Evolutionary conservation across 148 eudicot species (phyloP).

Genomic region (Rhododendron vialii): DNA sequence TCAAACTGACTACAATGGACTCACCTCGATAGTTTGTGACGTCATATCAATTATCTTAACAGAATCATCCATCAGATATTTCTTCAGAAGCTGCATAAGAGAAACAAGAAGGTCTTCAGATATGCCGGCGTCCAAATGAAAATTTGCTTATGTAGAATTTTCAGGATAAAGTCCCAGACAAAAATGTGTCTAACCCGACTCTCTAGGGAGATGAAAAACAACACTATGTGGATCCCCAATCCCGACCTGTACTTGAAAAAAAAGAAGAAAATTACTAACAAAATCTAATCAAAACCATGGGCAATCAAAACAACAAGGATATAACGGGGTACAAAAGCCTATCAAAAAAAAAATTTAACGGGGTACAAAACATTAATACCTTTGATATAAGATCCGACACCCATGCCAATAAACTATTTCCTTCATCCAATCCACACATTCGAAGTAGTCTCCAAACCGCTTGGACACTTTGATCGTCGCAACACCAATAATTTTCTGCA

Average conservation of each 20-base stretch:
- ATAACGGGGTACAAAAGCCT: too few relatives aligned
- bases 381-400: slow-evolving; percentile 86
- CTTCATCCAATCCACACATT: slow-evolving; percentile 54
- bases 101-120: slow-evolving; percentile 60
- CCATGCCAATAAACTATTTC: slow-evolving; percentile 55
- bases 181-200: slow-evolving; percentile 38
- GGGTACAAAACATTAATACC: slow-evolving; percentile 36
- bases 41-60: slow-evolving; percentile 76
- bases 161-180: slow-evolving; percentile 24
- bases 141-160: slow-evolving; percentile 27
- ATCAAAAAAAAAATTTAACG: too few relatives aligned
- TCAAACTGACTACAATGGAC: slow-evolving; percentile 22
- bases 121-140: slow-evolving; percentile 44
- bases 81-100: slow-evolving; percentile 77
- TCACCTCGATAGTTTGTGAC: slow-evolving; percentile 80
- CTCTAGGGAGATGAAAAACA: slow-evolving; percentile 79
- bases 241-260: slow-evolving; percentile 62
- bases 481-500: slow-evolving; percentile 37
- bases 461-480: slow-evolving; percentile 60
- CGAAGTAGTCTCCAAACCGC: slow-evolving; percentile 92
- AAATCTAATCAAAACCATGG: not conserved
- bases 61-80: slow-evolving; percentile 90
- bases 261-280: not conserved
- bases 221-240: slow-evolving; percentile 93
- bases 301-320: not conserved